Conservation (phyloP, 768 basidiomycete genomes). For the Lactarius psammicola region DNA sequence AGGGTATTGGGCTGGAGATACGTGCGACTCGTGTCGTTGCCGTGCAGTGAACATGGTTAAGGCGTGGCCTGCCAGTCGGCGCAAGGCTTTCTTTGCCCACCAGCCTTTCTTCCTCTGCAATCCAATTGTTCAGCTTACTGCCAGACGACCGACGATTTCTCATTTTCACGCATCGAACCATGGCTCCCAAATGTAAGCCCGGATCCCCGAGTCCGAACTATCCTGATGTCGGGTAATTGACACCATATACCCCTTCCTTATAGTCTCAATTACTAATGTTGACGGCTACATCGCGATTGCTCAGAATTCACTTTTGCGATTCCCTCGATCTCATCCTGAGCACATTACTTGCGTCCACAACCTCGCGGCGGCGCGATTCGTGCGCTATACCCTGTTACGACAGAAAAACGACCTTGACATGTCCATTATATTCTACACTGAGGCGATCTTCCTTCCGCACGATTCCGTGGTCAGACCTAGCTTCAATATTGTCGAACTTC, state of each 20-base stretch:
- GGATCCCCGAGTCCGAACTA: background rate
- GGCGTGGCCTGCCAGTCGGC: too few relatives aligned
- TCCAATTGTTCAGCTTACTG: too few relatives aligned
- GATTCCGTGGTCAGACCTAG: rapidly evolving
- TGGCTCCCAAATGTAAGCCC: background rate
- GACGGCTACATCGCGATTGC: background rate
- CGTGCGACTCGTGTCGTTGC: too few relatives aligned
- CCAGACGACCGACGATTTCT: background rate
- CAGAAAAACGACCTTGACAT: background rate
- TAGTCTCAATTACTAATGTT: background rate
- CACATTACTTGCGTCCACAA: background rate
- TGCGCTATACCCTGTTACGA: background rate
- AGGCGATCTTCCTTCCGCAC: background rate
- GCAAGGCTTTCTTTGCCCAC: too few relatives aligned
- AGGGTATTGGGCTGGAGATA: too few relatives aligned
- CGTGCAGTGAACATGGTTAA: too few relatives aligned
- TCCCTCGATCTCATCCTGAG: background rate
- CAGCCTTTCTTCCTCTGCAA: too few relatives aligned
- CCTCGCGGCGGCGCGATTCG: background rate
- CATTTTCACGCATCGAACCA: background rate
- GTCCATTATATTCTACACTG: background rate
- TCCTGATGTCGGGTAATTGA: background rate
- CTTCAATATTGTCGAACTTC: background rate
- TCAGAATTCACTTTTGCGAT: background rate
- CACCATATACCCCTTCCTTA: background rate